A percentile compares a stretch with the other conserved stretches of the same genome.
phyloP scores from a whole-genome alignment of 257 asterid genomes.

The Rauvolfia tetraphylla region DNA sequence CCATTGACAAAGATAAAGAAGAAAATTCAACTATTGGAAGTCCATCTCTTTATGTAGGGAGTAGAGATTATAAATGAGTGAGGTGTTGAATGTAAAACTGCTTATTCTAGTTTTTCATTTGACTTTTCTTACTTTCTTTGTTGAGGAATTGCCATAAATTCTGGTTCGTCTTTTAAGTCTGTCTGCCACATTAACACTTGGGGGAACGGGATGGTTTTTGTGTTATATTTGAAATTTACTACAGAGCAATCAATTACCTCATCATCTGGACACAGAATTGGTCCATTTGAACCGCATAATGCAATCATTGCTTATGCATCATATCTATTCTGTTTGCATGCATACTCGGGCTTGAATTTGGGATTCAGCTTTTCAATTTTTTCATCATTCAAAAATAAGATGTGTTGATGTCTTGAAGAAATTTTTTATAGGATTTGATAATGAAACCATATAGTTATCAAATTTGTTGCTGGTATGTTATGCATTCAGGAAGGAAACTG shows the following conservation, averaged over 20 bases:
- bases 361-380: not conserved
- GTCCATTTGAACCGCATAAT: not conserved
- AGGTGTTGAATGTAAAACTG: not conserved
- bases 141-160: not conserved
- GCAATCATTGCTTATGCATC: not conserved
- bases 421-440: not conserved
- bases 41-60: not conserved
- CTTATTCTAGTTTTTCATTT: not conserved
- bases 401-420: not conserved
- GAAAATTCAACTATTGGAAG: not conserved
- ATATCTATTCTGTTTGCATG: not conserved
- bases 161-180: not conserved
- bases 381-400: not conserved
- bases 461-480: not conserved
- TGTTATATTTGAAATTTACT: not conserved
- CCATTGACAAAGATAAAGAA: not conserved
- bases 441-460: not conserved
- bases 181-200: not conserved
- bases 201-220: not conserved
- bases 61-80: not conserved
- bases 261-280: not conserved
- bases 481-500: not conserved
- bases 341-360: not conserved
- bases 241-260: not conserved
- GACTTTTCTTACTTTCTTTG: not conserved